These are phyloP conservation scores for Metschnikowia dekortorum DNA, from an alignment of 805 yeast genomes.

Conservation along the genomic window DNA sequence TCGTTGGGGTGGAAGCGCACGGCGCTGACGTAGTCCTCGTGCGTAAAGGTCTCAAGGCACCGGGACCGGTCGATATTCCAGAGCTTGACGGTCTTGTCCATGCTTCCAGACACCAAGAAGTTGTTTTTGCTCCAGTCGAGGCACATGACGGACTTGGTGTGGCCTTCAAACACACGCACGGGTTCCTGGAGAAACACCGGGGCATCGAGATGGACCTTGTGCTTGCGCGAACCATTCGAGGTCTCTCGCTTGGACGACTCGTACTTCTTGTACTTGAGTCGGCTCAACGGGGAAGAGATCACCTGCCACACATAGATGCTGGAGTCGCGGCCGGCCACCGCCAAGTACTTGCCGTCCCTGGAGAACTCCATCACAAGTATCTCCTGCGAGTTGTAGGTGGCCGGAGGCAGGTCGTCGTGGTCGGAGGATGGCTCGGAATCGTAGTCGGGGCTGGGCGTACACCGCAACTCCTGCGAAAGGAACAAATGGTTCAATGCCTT, in stretches of 20 bases:
- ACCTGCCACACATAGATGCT: conserved; percentile 74
- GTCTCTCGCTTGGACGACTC: conserved; percentile 17
- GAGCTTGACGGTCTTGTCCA: conserved; percentile 76
- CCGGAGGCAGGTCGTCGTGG: not conserved
- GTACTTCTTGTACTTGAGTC: conserved; percentile 41
- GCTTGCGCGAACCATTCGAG: conserved; percentile 8
- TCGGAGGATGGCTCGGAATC: conserved; percentile 24
- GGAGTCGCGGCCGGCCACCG: conserved; percentile 78
- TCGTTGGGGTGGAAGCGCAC: conserved; percentile 80
- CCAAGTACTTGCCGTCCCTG: conserved; percentile 75
- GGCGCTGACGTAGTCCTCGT: conserved; percentile 79
- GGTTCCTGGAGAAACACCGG: conserved; percentile 78
- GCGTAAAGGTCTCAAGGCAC: conserved; percentile 61
- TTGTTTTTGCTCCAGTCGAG: conserved; percentile 87
- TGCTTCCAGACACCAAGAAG: conserved; percentile 73
- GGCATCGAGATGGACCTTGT: conserved; percentile 43
- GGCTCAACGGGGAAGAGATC: conserved; percentile 64
- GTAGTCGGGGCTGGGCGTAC: not conserved
- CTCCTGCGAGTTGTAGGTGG: conserved; percentile 32
- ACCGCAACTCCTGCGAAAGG: conserved; percentile 54
- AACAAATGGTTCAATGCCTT: conserved; percentile 49
- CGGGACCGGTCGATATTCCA: conserved; percentile 77
- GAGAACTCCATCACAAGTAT: conserved; percentile 75
- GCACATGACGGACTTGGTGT: conserved; percentile 64
- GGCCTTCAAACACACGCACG: conserved; percentile 56